Base-by-base conservation (phyloP, 2,329 filamentous ascomycete genomes). In the Coniochaeta prunicola region DNA sequence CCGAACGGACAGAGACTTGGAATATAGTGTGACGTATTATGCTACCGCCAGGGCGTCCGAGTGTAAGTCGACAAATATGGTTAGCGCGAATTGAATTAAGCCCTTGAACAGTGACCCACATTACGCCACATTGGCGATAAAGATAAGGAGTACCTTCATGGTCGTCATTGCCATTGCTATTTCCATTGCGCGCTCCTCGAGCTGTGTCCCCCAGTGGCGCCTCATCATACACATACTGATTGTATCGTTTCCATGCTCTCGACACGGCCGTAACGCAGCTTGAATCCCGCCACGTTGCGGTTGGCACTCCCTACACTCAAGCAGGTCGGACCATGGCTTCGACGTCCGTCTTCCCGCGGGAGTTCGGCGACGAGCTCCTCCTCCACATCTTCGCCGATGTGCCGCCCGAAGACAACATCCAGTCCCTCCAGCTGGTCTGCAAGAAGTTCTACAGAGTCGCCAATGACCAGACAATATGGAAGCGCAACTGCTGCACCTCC, bases 381-480 rank as follows among this genome's bases (percentile, higher is more conserved):
- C 85, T 91, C 69, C 82, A 87, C 57, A 89, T 97, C 64, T 80
- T 97, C 64, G 79, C 80, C 62, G 85, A 85, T 68, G 70, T 74
- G 69, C 84, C 73, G 68, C 87, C 80, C 64, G 77, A 78, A 59
- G 80, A 87, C 61, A 79, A 78, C 55, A 70, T 86, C 40, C 57
- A 64, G 15, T 71, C 67, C 59, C 66, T 86, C 38, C 77, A 83
- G 62, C 70, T 73, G 28, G 78, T 88, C 12, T 90, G 83, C 24
- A 83, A 77, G 64, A 84, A 85, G 60, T 81, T 93, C 65, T 77
- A 84, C 65, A 77, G 78, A 54, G 76, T 96, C 59, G 82, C 85
- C 40, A 85, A 86, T 64, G 88, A 91, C 60, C 85, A 87, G 8
- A 76, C 92, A 28, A 78, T 97, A 57, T 97, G 94, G 93, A 86